phyloP scores from a whole-genome alignment of 1,139 yeast species.

The Geotrichum aggregatum region DNA sequence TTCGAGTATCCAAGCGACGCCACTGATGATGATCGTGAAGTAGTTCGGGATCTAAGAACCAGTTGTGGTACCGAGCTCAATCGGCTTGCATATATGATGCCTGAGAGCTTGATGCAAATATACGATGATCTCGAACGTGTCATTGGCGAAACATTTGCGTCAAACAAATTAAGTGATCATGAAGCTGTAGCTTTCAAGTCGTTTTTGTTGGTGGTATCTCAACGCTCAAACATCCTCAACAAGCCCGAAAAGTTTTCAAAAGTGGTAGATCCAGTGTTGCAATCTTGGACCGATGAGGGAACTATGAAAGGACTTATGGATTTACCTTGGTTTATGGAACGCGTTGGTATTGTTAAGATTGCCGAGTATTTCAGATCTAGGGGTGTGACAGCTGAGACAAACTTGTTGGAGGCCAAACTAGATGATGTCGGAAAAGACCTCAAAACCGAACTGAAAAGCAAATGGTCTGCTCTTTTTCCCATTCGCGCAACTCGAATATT shows the following conservation, averaged over 20 bases:
- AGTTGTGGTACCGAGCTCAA: constrained; percentile 94
- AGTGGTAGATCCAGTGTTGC: constrained; percentile 87
- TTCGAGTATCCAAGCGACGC: constrained; percentile 66
- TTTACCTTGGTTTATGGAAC: constrained; percentile 96
- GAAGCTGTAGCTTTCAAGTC: constrained; percentile 93
- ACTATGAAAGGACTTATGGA: constrained; percentile 87
- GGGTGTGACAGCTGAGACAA: constrained; percentile 72
- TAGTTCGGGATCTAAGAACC: constrained; percentile 80
- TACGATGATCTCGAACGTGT: constrained; percentile 79
- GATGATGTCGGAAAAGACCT: constrained; percentile 83
- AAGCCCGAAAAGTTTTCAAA: constrained; percentile 71
- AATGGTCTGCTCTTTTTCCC: constrained; percentile 93
- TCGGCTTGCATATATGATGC: constrained; percentile 89
- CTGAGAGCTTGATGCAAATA: constrained; percentile 77
- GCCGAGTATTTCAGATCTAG: constrained; percentile 84
- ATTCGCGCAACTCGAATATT: constrained; percentile 92
- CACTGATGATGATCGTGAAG: constrained; percentile 68
- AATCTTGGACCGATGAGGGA: constrained; percentile 89
- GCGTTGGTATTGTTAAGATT: constrained; percentile 89
- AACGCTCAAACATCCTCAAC: constrained; percentile 70
- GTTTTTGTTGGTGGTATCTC: constrained; percentile 83
- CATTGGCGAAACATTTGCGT: constrained; percentile 63
- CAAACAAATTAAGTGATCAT: constrained; percentile 75
- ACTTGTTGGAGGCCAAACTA: constrained; percentile 73
- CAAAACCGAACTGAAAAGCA: constrained; percentile 74